Base-by-base conservation (phyloP, 306 rosid genomes). In the Morella rubra region DNA sequence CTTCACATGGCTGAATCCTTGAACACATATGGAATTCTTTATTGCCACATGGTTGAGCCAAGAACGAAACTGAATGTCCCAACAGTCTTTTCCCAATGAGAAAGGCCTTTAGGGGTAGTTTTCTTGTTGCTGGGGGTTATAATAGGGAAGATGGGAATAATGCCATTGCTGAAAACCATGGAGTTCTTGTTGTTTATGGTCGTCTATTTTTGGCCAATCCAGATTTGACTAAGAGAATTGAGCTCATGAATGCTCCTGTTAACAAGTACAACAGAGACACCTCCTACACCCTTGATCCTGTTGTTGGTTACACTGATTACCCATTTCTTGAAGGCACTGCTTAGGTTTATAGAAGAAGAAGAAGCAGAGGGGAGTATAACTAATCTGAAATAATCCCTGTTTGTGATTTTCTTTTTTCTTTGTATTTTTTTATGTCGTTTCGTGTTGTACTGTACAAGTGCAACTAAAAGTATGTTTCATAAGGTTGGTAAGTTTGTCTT, bases 41-140 rank as follows among this genome's bases (percentile, higher is more conserved):
- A 89, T 64, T 89, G 92, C 73, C 93, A 92, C 72, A 64, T 87
- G 93, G 83, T 89, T n/a, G 93, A 89, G 73, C 91, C 94, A 50
- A 89, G 92, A 74, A 83, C 89, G 86, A 69, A 49, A 59, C 0
- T 51, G 90, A 85, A 50, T 6, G 71, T 41, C 64, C 72, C 6
- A 44, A 89, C 3, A 75, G 83, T 67, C 81, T 91, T 22, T 42
- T 56, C 24, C 90, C 89, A 41, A 82, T 87, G 87, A 85, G 96
- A 73, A 81, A 89, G 78, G 93, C 89, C 37, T 91, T 87, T 58
- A 87, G 84, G 0, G 93, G 93, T 41, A 79, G 85, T 62, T 89
- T 89, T 72, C 50, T 91, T 5, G 85, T 40, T 40, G 85, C 89
- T 9, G 93, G 93, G 73, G 96, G 90, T 72, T 91, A 75, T 50